Percentiles rank a stretch among this genome's conserved stretches.
Conservation (phyloP, 305 asterid genomes). For the Solanum aculeatissimum region DNA sequence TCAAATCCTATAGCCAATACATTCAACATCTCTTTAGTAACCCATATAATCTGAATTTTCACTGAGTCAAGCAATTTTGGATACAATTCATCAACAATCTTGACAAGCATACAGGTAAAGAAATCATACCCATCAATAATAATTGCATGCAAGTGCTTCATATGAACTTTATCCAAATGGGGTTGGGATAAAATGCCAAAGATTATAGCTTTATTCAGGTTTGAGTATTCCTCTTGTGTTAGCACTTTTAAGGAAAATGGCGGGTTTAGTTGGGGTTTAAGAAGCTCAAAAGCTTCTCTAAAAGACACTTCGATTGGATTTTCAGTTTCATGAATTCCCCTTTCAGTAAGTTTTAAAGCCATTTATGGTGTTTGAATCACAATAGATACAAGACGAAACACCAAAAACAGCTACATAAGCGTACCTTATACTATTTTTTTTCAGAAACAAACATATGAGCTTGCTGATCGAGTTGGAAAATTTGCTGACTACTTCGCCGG, state of each 20-base stretch:
- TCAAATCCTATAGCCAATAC: constrained; percentile 65
- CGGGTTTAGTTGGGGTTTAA: constrained; percentile 49
- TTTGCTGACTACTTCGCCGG: neutral
- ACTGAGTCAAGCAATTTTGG: constrained; percentile 38
- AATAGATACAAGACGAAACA: neutral
- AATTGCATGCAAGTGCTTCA: constrained; percentile 64
- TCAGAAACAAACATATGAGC: neutral
- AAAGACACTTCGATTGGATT: constrained; percentile 42
- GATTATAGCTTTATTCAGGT: constrained; percentile 54
- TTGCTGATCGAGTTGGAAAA: neutral
- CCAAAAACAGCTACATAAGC: neutral
- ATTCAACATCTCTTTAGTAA: constrained; percentile 41
- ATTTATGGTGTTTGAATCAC: constrained; percentile 3
- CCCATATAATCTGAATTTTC: constrained; percentile 48
- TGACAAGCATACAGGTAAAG: constrained; percentile 44
- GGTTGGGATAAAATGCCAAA: constrained; percentile 49
- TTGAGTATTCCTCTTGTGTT: constrained; percentile 40
- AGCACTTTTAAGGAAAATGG: constrained; percentile 58
- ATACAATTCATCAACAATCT: constrained; percentile 45
- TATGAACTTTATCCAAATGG: constrained; percentile 38
- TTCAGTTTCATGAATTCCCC: constrained; percentile 42
- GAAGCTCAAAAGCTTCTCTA: constrained; percentile 40
- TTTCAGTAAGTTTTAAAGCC: constrained; percentile 27
- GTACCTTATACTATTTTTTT: neutral
- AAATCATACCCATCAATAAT: constrained; percentile 53